Percentiles rank a stretch among this genome's conserved stretches.
phyloP scores from a whole-genome alignment of 345 rosid genomes.

The Dipteronia dyeriana region DNA sequence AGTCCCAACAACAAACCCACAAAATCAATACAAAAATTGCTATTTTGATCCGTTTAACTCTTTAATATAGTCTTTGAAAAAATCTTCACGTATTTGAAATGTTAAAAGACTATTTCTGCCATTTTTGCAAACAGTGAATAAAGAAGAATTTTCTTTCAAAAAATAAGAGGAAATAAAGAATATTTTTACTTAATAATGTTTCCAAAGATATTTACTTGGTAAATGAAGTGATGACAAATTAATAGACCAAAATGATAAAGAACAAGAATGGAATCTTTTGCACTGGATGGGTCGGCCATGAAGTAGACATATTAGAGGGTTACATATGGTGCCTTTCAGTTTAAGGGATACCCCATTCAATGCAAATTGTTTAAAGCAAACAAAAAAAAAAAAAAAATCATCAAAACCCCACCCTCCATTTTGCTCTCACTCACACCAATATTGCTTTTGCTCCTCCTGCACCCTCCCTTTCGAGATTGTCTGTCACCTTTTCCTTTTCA shows the following conservation, averaged over 20 bases:
- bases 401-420: constrained; percentile 14
- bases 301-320: constrained; percentile 20
- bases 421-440: not conserved
- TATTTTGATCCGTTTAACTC: too few relatives aligned
- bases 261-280: not conserved
- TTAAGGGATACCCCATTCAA: not conserved
- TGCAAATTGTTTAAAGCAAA: not conserved
- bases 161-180: too few relatives aligned
- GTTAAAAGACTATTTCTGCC: too few relatives aligned
- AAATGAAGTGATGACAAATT: not conserved
- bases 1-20: too few relatives aligned
- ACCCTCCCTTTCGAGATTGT: not conserved
- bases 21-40: too few relatives aligned
- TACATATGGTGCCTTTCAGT: constrained; percentile 5
- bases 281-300: constrained; percentile 27
- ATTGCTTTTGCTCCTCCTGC: too few relatives aligned
- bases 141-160: too few relatives aligned
- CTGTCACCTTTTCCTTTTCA: not conserved
- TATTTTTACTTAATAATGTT: too few relatives aligned
- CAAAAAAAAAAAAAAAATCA: not conserved
- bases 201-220: not conserved
- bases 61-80: too few relatives aligned
- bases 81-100: too few relatives aligned
- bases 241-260: not conserved
- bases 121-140: too few relatives aligned